These are phyloP conservation scores for Ogataea ramenticola DNA, from an alignment of 805 yeast genomes.

Conservation along the genomic window DNA sequence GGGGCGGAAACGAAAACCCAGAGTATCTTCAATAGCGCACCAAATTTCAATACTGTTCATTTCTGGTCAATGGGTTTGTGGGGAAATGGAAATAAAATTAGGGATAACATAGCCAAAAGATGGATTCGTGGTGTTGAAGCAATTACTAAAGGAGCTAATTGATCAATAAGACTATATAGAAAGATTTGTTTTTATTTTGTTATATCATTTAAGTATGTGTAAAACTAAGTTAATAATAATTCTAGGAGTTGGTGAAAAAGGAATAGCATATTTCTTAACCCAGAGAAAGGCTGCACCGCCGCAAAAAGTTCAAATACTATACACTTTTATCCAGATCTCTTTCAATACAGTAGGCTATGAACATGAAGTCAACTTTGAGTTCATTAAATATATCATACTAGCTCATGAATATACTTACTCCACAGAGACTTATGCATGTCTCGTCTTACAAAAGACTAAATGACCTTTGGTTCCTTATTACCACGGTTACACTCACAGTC, in stretches of 20 bases:
- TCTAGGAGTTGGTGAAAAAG: no score
- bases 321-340: neutral
- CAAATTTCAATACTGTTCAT: constrained; percentile 37
- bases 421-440: neutral
- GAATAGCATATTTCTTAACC: no score
- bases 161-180: no score
- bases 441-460: neutral
- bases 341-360: neutral
- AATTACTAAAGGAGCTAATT: neutral
- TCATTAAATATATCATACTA: no score
- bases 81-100: constrained; percentile 43
- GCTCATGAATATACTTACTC: neutral
- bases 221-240: no score
- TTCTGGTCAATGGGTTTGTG: constrained; percentile 67
- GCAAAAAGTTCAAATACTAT: neutral
- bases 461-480: constrained; percentile 60
- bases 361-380: no score
- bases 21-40: constrained; percentile 22
- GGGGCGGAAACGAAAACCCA: constrained; percentile 3
- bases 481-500: constrained; percentile 75
- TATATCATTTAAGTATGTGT: no score
- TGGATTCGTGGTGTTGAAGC: constrained; percentile 42
- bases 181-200: no score
- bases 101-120: constrained; percentile 45
- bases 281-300: no score